Evolutionary conservation across 192 early-diverging fungal species (phyloP), one percentile per base, ranked within the genome.

Genomic region (Diversispora eburnea): DNA sequence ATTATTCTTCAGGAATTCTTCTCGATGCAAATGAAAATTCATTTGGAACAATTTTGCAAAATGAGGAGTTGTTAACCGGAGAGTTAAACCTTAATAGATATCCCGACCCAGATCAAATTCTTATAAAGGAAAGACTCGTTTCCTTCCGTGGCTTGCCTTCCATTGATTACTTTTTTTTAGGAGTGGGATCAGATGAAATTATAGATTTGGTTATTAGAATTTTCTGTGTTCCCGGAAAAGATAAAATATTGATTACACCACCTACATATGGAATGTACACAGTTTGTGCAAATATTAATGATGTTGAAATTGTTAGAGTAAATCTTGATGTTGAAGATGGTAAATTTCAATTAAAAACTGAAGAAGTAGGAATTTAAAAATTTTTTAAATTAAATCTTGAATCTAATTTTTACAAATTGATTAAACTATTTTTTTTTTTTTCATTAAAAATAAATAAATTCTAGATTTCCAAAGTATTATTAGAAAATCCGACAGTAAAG

Each of bases 1-100:
- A 99, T 82, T 99, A 94, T 79, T 90, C 85, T 63, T 78, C 81
- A 8, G 98, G 98, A 33, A 92, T 99, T 60, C 82, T 99, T 13
- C 88, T 99, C n/a, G 97, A 99, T 76, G 97, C 98, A 45, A 99
- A 99, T 79, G 97, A 99, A 79, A 99, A 99, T 85, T 88, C 93
- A 67, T 94, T 91, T 78, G 98, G 98, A 0, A 82, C 90, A 0
- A 12, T 66, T 45, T 43, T 63, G 17, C 61, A 33, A n/a, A 41
- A 61, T 4, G 13, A 61, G 6, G 33, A 61, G 12, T n/a, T 10
- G 19, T 68, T 51, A 51, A 3, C 56, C 47, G 78, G 61, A 8
- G 76, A 78, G 25, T 33, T 33, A 65, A 78, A 90, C 59, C 89
- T 98, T 60, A 90, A 98, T 82, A 85, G 97, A 64, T 99, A 99